phyloP scores from a whole-genome alignment of 768 basidiomycete species.

The Termitomyces sp. region DNA sequence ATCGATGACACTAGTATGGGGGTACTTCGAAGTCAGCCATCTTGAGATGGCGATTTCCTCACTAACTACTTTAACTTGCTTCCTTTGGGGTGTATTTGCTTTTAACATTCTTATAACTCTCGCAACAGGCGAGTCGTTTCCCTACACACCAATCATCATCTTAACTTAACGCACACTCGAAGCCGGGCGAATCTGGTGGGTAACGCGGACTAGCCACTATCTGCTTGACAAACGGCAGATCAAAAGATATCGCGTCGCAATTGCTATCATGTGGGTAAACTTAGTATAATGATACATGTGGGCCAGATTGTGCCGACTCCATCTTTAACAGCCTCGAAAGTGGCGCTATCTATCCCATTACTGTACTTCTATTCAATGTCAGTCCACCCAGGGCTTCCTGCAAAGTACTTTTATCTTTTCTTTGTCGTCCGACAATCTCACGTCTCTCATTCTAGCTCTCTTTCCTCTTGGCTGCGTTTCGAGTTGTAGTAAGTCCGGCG shows the following conservation, averaged over 20 bases:
- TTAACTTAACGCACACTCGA: background rate
- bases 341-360: background rate
- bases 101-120: background rate
- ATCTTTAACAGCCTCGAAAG: background rate
- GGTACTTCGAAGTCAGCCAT: background rate
- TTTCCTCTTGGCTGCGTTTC: background rate
- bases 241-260: background rate
- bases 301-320: background rate
- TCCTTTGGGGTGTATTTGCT: background rate
- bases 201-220: background rate
- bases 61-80: too few species aligned
- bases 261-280: background rate
- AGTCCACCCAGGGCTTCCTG: background rate
- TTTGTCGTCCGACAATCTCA: background rate
- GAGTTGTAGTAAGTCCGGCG: background rate
- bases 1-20: background rate
- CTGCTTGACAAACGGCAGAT: constrained; percentile 1
- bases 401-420: background rate
- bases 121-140: background rate
- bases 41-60: too few species aligned
- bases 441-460: background rate
- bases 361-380: background rate
- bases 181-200: constrained; percentile 3
- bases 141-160: background rate
- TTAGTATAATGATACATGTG: too few species aligned